Evolutionary conservation across 768 basidiomycete species (phyloP).

Genomic region (Phylloporus scabripes): DNA sequence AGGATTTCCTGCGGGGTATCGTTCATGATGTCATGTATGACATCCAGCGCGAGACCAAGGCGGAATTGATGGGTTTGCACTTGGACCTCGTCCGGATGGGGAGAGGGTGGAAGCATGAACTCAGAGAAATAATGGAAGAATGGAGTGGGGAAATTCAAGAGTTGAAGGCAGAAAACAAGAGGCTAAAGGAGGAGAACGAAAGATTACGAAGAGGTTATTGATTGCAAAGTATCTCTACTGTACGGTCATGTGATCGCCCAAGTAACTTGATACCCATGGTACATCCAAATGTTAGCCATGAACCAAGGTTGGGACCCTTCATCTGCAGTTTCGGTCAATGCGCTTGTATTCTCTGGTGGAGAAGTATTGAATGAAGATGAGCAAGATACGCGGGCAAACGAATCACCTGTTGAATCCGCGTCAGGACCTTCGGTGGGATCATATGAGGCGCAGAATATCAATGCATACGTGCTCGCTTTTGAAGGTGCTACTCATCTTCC

Average conservation of each 20-base stretch:
- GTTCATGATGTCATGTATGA: slow-evolving; percentile 71
- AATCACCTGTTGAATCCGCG: not conserved
- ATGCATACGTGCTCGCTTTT: slow-evolving; percentile 26
- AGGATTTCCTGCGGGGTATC: slow-evolving; percentile 59
- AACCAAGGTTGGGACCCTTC: slow-evolving; percentile 4
- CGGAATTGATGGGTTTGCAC: slow-evolving; percentile 73
- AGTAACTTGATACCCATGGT: not conserved
- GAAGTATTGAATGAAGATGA: slow-evolving; percentile 17
- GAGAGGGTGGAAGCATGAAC: slow-evolving; percentile 59
- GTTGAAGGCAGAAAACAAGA: slow-evolving; percentile 42
- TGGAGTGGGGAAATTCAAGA: slow-evolving; percentile 51
- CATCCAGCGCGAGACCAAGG: slow-evolving; percentile 60
- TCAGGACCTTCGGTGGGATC: slow-evolving; percentile 12
- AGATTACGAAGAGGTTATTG: slow-evolving; percentile 43
- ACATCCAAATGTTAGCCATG: slow-evolving; percentile 2
- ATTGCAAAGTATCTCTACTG: not conserved
- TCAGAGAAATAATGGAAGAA: slow-evolving; percentile 57
- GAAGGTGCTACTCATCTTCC: slow-evolving; percentile 20
- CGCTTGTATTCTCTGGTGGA: slow-evolving; percentile 31
- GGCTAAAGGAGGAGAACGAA: slow-evolving; percentile 63
- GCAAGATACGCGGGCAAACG: slow-evolving; percentile 3
- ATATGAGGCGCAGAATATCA: slow-evolving; percentile 11
- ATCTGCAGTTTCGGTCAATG: slow-evolving; percentile 14
- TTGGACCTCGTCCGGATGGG: slow-evolving; percentile 70
- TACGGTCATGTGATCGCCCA: slow-evolving; percentile 5